Evolutionary conservation across 83 land plant genomes (phyloP), one percentile per base, ranked within the genome.

Genomic region (Picea abies): DNA sequence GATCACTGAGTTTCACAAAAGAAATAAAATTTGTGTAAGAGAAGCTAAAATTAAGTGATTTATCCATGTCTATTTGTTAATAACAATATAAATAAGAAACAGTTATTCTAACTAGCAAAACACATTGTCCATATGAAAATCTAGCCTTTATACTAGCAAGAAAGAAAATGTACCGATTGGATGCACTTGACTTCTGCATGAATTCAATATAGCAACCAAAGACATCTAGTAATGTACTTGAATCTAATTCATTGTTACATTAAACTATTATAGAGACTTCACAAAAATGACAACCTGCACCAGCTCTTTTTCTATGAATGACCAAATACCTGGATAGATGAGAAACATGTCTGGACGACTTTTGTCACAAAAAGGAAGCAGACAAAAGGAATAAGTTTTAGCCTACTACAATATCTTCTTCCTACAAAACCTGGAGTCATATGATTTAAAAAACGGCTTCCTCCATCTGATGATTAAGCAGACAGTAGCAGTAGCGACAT

Each of bases 1-100:
- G 90, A 78, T 93, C 93, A 29, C 83, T 88, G 56, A 79, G 81
- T 64, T 78, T 25, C 58, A 78, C n/a, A 26, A 60, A 26, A 19
- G 2, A 60, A 78, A 25, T 5, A 78, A 78, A 78, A 60, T 22
- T 72, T n/a, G 8, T n/a, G 22, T 73, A 47, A 73, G 29, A 73
- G 77, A 17, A 73, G 26, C 44, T 11, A 47, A 17, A 73, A 73
- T 52, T 19, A 1, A 44, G 49, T n/a, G 20, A 25, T 22, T 20
- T 8, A 72, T 73, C 9, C 15, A 44, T 41, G 41, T 66, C 56
- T 63, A 29, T 23, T 63, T 63, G 25, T 41, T 37, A 1, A 17
- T 5, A 9, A 37, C 35, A 67, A 7, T 17, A 20, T 16, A 4
- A 65, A 15, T 37, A 47, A 37, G 29, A 67, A 80, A 37, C 20